phyloP scores from a whole-genome alignment of 495 filamentous ascomycete genomes.

The Baudoinia panamericana region DNA sequence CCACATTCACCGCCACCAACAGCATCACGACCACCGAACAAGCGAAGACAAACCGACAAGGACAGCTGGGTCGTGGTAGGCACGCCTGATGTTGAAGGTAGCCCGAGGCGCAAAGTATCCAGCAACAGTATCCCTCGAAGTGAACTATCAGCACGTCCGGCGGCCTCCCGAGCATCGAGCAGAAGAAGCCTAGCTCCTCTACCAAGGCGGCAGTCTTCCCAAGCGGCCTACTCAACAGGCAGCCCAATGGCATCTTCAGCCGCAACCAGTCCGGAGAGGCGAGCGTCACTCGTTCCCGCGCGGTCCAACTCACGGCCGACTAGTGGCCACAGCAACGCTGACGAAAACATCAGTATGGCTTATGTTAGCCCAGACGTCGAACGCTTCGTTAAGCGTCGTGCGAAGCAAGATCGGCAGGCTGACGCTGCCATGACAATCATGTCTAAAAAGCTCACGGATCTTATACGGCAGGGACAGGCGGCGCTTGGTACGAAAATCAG shows the following conservation, averaged over 20 bases:
- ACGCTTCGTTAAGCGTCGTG: constrained; percentile 49
- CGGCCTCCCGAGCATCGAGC: constrained; percentile 8
- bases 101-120: constrained; percentile 15
- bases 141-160: background rate
- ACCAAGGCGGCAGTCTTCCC: constrained; percentile 33
- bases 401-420: constrained; percentile 60
- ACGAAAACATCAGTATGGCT: constrained; percentile 1
- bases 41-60: constrained; percentile 43
- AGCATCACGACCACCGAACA: constrained; percentile 31
- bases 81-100: constrained; percentile 24
- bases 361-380: constrained; percentile 43
- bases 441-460: constrained; percentile 60
- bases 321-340: background rate
- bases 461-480: constrained; percentile 82
- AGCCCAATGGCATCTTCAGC: constrained; percentile 4
- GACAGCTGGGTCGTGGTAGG: constrained; percentile 62
- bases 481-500: constrained; percentile 70
- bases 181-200: constrained; percentile 24
- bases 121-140: constrained; percentile 11
- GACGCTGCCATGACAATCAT: constrained; percentile 66
- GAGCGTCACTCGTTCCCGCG: constrained; percentile 12
- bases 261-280: background rate
- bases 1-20: constrained; percentile 14
- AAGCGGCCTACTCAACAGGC: constrained; percentile 23
- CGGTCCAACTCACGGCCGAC: constrained; percentile 1